Percentiles rank a stretch among this genome's conserved stretches.
Conservation (phyloP, 176 grass and related monocot genomes). For the Oryza meyeriana region DNA sequence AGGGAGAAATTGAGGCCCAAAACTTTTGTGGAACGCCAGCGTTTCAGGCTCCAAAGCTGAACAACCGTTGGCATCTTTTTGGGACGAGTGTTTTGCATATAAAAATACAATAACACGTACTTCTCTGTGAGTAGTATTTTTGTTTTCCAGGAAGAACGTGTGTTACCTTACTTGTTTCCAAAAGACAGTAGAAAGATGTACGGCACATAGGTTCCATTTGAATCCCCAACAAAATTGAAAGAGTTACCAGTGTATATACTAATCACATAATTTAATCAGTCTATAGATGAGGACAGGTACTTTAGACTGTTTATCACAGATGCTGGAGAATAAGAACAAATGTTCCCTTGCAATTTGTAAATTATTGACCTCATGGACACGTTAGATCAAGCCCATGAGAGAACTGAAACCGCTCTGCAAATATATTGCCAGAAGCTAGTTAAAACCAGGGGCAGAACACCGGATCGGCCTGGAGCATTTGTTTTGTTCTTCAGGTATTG, state of each 20-base stretch:
- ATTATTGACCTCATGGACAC: constrained; percentile 8
- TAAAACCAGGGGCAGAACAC: constrained; percentile 62
- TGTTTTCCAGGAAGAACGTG: neutral
- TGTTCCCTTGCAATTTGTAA: constrained; percentile 33
- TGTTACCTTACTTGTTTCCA: constrained; percentile 30
- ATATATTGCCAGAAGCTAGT: constrained; percentile 20
- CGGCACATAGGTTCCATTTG: neutral
- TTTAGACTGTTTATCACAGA: constrained; percentile 31
- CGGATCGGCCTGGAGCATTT: constrained; percentile 35
- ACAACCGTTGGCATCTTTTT: neutral
- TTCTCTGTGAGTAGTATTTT: neutral
- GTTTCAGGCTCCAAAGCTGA: neutral
- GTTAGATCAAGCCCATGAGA: constrained; percentile 27
- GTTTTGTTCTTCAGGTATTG: constrained; percentile 26
- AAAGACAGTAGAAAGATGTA: neutral
- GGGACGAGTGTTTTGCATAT: neutral
- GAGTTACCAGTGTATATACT: neutral
- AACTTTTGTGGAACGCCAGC: neutral
- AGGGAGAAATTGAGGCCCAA: neutral
- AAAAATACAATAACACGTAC: neutral
- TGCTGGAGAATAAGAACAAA: constrained; percentile 48
- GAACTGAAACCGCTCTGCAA: constrained; percentile 35
- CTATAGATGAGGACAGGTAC: constrained; percentile 12
- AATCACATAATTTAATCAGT: constrained; percentile 27
- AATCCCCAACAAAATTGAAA: constrained; percentile 29